These are phyloP conservation scores for Carpinus viminea DNA, from an alignment of 306 rosid species.

Conservation along the genomic window DNA sequence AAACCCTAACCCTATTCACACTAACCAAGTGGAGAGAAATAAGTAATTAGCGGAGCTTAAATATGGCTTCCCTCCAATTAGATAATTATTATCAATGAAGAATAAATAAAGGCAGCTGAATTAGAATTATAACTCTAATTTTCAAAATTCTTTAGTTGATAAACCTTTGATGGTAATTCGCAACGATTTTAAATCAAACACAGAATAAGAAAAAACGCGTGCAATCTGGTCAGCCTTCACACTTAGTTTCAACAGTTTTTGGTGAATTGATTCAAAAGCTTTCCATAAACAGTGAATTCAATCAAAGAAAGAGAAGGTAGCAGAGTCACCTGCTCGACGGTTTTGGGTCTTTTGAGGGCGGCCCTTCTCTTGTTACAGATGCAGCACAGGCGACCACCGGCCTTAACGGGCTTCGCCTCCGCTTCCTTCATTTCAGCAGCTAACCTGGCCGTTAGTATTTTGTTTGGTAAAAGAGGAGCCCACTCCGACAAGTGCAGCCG, in stretches of 20 bases:
- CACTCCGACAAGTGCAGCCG: no score
- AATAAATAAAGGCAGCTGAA: background rate
- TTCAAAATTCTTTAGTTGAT: background rate
- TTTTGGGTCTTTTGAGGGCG: conserved; percentile 83
- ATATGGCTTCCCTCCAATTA: background rate
- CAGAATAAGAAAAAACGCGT: background rate
- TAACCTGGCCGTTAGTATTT: no score
- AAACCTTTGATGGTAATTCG: background rate
- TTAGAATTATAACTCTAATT: background rate
- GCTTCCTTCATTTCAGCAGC: conserved; percentile 27
- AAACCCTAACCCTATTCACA: background rate
- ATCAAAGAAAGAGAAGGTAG: background rate
- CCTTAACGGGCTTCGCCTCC: conserved; percentile 33
- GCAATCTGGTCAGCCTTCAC: background rate
- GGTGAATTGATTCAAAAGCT: background rate
- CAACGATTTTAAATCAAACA: background rate
- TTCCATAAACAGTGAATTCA: background rate
- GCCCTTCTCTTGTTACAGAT: conserved; percentile 60
- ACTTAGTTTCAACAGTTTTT: background rate
- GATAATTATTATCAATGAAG: background rate
- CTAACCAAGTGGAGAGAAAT: background rate
- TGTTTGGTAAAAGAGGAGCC: no score
- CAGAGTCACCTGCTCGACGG: conserved; percentile 59
- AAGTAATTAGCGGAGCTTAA: background rate
- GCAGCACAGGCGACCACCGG: conserved; percentile 49